Conservation (phyloP, 1,284 basidiomycete genomes). For the Moesziomyces parantarcticus region DNA sequence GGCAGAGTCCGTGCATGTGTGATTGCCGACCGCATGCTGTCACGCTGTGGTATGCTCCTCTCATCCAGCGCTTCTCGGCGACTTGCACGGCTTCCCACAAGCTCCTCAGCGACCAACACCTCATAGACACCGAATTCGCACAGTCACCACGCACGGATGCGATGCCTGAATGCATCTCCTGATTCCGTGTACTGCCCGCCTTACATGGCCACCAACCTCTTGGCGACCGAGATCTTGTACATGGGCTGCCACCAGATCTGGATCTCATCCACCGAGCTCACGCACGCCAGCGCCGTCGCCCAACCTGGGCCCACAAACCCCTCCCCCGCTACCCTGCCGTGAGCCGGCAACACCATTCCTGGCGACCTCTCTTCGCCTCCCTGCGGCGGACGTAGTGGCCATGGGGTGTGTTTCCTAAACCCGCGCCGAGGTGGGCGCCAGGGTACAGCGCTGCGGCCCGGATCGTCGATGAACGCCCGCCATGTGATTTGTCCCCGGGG, state of each 20-base stretch:
- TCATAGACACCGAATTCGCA: too few relatives aligned
- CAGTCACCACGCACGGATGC: too few relatives aligned
- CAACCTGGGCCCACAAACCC: constrained; percentile 49
- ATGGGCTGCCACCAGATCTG: constrained; percentile 58
- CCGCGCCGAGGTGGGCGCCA: constrained; percentile 41
- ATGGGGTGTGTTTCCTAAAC: constrained; percentile 41
- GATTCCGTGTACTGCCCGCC: background rate
- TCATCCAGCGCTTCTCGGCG: too few relatives aligned
- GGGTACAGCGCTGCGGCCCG: constrained; percentile 27
- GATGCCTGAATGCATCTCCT: too few relatives aligned
- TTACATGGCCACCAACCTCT: constrained; percentile 44
- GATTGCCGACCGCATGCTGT: too few relatives aligned
- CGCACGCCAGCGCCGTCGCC: constrained; percentile 41
- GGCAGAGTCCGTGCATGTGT: too few relatives aligned
- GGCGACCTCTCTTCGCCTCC: constrained; percentile 37
- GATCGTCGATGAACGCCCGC: constrained; percentile 54
- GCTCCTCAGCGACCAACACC: too few relatives aligned
- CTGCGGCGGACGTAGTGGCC: constrained; percentile 30
- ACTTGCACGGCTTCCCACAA: too few relatives aligned
- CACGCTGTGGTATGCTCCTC: too few relatives aligned
- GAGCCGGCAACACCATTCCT: constrained; percentile 42
- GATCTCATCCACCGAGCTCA: constrained; percentile 48
- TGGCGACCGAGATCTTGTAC: constrained; percentile 49
- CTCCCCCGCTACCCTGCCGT: constrained; percentile 48
- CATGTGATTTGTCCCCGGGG: constrained; percentile 52